These are phyloP conservation scores for Dryas drummondii DNA, from an alignment of 306 rosid genomes.

Conservation along the genomic window DNA sequence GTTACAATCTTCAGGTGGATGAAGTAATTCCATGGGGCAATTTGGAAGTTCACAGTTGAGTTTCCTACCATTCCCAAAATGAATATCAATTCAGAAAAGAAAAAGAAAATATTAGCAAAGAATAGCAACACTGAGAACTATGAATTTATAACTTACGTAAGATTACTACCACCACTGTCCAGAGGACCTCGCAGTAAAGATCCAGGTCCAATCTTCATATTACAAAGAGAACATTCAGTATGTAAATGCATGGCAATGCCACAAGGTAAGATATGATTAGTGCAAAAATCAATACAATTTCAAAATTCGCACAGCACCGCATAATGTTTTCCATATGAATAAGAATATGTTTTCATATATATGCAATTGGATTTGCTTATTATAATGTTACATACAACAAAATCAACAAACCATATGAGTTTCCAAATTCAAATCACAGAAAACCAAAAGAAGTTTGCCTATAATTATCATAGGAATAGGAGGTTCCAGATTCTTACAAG, in stretches of 20 bases:
- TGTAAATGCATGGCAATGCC: conserved; percentile 23
- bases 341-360: neutral
- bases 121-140: conserved; percentile 5
- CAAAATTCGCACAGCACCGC: neutral
- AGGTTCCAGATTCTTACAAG: too few species aligned
- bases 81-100: conserved; percentile 18
- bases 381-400: neutral
- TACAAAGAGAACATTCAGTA: conserved; percentile 33
- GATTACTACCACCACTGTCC: conserved; percentile 42
- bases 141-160: conserved; percentile 50
- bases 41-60: conserved; percentile 70
- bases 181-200: conserved; percentile 86
- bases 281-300: conserved; percentile 10
- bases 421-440: neutral
- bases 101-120: neutral
- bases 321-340: too few species aligned
- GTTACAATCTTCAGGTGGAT: conserved; percentile 97
- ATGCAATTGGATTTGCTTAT: neutral
- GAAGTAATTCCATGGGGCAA: conserved; percentile 84
- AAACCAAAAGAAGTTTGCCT: neutral
- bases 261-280: neutral
- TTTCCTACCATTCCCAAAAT: conserved; percentile 44
- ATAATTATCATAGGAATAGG: too few species aligned
- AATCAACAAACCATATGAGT: neutral
- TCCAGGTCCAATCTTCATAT: conserved; percentile 76